phyloP scores from a whole-genome alignment of 1,139 yeast species.

The Sugiyamaella neomexicana region DNA sequence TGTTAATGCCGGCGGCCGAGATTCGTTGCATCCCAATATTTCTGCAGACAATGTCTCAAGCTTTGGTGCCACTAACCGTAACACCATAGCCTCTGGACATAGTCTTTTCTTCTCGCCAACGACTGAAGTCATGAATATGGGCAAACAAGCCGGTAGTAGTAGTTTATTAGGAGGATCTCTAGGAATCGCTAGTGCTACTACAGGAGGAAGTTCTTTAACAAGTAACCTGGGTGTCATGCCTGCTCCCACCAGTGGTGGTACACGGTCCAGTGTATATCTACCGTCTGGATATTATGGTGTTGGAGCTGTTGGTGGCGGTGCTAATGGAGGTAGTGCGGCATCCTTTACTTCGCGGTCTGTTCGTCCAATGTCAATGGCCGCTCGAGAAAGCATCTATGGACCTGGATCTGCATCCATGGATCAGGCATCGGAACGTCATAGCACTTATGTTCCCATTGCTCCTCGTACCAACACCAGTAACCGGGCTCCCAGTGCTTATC shows the following conservation, averaged over 20 bases:
- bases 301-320: too few relatives aligned
- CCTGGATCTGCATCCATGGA: slow-evolving; percentile 9
- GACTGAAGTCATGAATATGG: slow-evolving; percentile 62
- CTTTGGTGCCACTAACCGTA: slow-evolving; percentile 15
- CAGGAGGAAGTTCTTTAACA: slow-evolving; percentile 23
- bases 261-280: slow-evolving; percentile 37
- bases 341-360: slow-evolving; percentile 31
- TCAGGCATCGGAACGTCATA: slow-evolving; percentile 17
- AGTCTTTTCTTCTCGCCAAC: slow-evolving; percentile 74
- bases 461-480: slow-evolving; percentile 17
- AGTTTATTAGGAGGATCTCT: slow-evolving; percentile 19
- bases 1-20: slow-evolving; percentile 4
- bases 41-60: slow-evolving; percentile 10
- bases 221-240: slow-evolving; percentile 27
- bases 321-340: slow-evolving; percentile 23
- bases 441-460: slow-evolving; percentile 4
- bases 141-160: slow-evolving; percentile 27
- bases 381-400: slow-evolving; percentile 24
- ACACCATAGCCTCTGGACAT: slow-evolving; percentile 19
- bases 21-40: slow-evolving; percentile 5
- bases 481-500: slow-evolving; percentile 44
- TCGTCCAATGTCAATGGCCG: slow-evolving; percentile 27
- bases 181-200: slow-evolving; percentile 12
- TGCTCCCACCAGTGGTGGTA: slow-evolving; percentile 15
- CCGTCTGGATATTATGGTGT: slow-evolving; percentile 42